Evolutionary conservation across 2,329 filamentous ascomycete species (phyloP), one percentile per base, ranked within the genome.

Genomic region (Calonectria montana): DNA sequence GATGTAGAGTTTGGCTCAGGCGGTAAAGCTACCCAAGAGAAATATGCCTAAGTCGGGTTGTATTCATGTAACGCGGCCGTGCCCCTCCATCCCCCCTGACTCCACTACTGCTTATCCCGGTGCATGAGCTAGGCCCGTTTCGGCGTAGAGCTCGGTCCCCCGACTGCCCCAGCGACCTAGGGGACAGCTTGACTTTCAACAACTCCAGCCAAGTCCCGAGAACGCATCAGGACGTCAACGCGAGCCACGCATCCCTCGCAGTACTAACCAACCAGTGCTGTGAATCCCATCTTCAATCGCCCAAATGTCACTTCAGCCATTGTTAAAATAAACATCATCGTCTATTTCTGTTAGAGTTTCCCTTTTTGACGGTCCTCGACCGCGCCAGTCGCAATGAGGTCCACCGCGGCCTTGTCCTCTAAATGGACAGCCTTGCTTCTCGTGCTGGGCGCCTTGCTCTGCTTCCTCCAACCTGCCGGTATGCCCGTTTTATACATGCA

Each of bases 381-480:
- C 69, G 73, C 71, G 73, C 69, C 59, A 69, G 73, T 70, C 78
- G 78, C 78, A 79, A 92, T 92, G 90, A 85, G 85, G 84, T 85
- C 84, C 79, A 82, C 80, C 65, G 82, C 83, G 80, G 84, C 84
- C 82, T 83, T 86, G 86, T 90, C 90, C 85, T 85, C 84, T 81
- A 87, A 85, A 84, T 94, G 94, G 94, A 89, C 91, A 81, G 85
- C 90, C 78, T 86, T 91, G 75, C 83, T 94, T 73, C 88, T 90
- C 74, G 81, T 94, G 72, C 77, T 94, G 53, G 85, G 88, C 75
- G 83, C 90, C 59, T 80, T 94, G 39, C 87, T 88, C 78, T 91
- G 87, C 78, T 82, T 94, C 35, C 84, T 94, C 76, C 88, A 88
- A 61, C 90, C 92, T 80, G 89, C 90, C 85, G 87, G 94, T 94